Percentiles rank a stretch among this genome's conserved stretches.
phyloP scores from a whole-genome alignment of 2,329 filamentous ascomycete species.

The Magnaporthiopsis poae region DNA sequence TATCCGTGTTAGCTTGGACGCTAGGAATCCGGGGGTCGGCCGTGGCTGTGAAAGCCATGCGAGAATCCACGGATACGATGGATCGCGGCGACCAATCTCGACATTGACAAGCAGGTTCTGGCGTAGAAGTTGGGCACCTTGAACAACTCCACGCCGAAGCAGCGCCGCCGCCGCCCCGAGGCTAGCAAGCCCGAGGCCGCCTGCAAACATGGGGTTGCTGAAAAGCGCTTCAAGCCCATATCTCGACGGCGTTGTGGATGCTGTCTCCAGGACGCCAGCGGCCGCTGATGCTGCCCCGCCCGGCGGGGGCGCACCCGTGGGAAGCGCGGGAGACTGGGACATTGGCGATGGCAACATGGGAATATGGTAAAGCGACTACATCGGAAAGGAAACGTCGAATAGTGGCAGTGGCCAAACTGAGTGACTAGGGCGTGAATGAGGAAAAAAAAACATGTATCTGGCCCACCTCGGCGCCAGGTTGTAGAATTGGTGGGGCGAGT shows the following conservation, averaged over 20 bases:
- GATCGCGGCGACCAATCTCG: slow-evolving; percentile 88
- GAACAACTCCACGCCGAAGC: slow-evolving; percentile 65
- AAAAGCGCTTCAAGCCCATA: slow-evolving; percentile 49
- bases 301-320: neutral
- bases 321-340: no score
- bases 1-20: slow-evolving; percentile 47
- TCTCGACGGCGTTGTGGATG: slow-evolving; percentile 14
- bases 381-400: neutral
- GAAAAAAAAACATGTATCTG: neutral
- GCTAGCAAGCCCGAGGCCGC: slow-evolving; percentile 82
- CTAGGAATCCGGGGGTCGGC: slow-evolving; percentile 49
- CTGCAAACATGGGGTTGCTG: slow-evolving; percentile 54
- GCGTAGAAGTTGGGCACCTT: slow-evolving; percentile 63
- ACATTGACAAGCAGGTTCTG: slow-evolving; percentile 86
- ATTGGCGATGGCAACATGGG: neutral
- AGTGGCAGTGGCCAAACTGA: neutral
- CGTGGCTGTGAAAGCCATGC: slow-evolving; percentile 87
- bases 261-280: slow-evolving; percentile 8
- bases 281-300: neutral
- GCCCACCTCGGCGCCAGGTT: no score
- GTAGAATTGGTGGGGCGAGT: no score
- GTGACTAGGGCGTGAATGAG: neutral
- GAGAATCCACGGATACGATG: slow-evolving; percentile 87
- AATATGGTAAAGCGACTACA: neutral
- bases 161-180: slow-evolving; percentile 74